Conservation (phyloP, 179 eudicot genomes). For the Beta macrorhiza region DNA sequence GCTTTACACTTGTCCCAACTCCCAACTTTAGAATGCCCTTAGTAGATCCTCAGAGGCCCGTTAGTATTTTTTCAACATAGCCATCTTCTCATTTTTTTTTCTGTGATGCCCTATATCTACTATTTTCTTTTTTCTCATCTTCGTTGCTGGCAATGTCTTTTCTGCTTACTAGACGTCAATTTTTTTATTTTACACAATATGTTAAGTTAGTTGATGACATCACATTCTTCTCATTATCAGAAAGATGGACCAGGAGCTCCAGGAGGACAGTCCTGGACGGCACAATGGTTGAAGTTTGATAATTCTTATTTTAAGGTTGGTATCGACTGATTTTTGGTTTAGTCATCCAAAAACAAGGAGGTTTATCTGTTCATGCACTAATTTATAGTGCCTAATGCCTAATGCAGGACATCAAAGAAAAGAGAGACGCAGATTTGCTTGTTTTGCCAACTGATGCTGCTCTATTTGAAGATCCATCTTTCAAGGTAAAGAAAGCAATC, state of each 20-base stretch:
- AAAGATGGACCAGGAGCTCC: slow-evolving; percentile 99
- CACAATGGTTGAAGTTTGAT: slow-evolving; percentile 91
- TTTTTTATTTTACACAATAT: neutral
- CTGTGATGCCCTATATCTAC: neutral
- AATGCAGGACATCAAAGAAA: slow-evolving; percentile 78
- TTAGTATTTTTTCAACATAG: neutral
- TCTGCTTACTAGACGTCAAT: neutral
- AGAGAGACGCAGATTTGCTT: slow-evolving; percentile 78
- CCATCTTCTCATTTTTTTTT: neutral
- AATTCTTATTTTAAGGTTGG: slow-evolving; percentile 90
- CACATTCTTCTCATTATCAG: slow-evolving; percentile 39
- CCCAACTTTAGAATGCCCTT: neutral
- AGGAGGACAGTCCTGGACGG: slow-evolving; percentile 98
- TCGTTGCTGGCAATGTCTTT: neutral
- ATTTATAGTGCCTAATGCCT: slow-evolving; percentile 25
- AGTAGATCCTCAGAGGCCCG: neutral
- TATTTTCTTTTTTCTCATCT: neutral
- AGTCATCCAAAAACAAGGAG: neutral
- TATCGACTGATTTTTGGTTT: neutral
- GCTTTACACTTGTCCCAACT: neutral
- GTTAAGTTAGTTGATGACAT: neutral
- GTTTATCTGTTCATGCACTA: slow-evolving; percentile 15
- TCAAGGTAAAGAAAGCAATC: slow-evolving; percentile 59
- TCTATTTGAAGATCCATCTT: slow-evolving; percentile 87
- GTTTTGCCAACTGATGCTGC: slow-evolving; percentile 98